Base-by-base conservation (phyloP, 352 stramenopile genomes). In the Phytophthora citricola region DNA sequence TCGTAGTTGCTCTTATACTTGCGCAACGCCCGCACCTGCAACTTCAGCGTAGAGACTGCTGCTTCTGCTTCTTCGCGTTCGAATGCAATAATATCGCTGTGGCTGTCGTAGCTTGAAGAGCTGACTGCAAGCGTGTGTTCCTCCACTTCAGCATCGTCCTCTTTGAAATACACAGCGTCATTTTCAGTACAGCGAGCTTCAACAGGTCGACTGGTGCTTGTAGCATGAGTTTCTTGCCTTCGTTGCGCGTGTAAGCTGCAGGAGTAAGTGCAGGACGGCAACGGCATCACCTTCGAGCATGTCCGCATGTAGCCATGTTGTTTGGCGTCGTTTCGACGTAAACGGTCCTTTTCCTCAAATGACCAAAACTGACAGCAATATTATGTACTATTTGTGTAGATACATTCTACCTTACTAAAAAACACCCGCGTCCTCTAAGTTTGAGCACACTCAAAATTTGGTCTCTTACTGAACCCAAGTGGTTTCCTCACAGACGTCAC, bases 1-100 rank as follows among this genome's bases (percentile, higher is more conserved):
- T 93, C 81, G 65, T 93, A 93, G 76, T 90, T 93, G 66, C 51
- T 41, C 46, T 91, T 93, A 71, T 93, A 93, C 60, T 89, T 89
- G 36, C 80, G 70, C 45, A 93, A 70, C 15, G 77, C 65, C 1
- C 69, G 73, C 52, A 89, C 70, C 36, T 87, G 73, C 38, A 89
- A 66, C 34, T 81, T 74, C 29, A 91, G 41, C 22, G 75, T 51
- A 6, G 57, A 41, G 0, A 75, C 17, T 0, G 24, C 45, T n/a
- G 27, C 32, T 36, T 72, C 50, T 8, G 38, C 26, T 31, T 77
- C 38, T 20, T 70, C 48, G 40, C 24, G 38, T 11, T 71, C 67
- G 0, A 55, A 58, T 51, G 51, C 48, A 45, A 62, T 20, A 10
- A 5, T 5, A 10, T 53, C 31, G 29, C 12, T 54, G 10, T 24